phyloP scores from a whole-genome alignment of 1,284 basidiomycete species.

The Ustilago sp. region DNA sequence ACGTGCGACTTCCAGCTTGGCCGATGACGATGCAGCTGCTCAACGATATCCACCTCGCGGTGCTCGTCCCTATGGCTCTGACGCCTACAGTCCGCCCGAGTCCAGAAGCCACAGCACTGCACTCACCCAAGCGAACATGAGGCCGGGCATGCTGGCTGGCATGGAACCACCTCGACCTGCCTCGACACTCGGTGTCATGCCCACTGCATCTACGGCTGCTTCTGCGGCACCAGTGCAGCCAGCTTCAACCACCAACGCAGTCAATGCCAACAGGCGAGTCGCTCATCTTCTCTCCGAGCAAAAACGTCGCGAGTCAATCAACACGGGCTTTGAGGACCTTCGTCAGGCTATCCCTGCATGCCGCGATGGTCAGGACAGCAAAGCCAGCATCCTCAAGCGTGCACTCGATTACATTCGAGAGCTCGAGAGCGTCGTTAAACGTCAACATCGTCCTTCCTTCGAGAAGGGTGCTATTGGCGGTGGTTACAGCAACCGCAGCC shows the following conservation, averaged over 20 bases:
- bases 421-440: constrained; percentile 45
- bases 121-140: constrained; percentile 14
- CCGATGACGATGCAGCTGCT: constrained; percentile 23
- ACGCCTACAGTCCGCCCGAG: constrained; percentile 40
- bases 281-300: constrained; percentile 52
- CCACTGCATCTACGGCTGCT: neutral
- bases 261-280: constrained; percentile 46
- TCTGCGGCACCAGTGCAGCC: constrained; percentile 1
- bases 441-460: constrained; percentile 26
- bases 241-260: constrained; percentile 20
- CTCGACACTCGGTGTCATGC: constrained; percentile 28
- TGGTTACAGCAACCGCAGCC: constrained; percentile 44
- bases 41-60: constrained; percentile 21
- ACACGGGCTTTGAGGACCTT: constrained; percentile 54
- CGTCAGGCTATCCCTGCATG: constrained; percentile 49
- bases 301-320: constrained; percentile 56
- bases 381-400: constrained; percentile 51
- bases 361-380: constrained; percentile 55
- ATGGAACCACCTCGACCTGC: constrained; percentile 43
- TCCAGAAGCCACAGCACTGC: constrained; percentile 25
- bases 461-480: constrained; percentile 23
- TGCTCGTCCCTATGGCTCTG: constrained; percentile 21
- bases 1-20: constrained; percentile 22
- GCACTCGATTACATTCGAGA: constrained; percentile 54
- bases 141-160: constrained; percentile 29